These are phyloP conservation scores for Fusarium sp. DNA, from an alignment of 2,329 filamentous ascomycete genomes.

Conservation along the genomic window DNA sequence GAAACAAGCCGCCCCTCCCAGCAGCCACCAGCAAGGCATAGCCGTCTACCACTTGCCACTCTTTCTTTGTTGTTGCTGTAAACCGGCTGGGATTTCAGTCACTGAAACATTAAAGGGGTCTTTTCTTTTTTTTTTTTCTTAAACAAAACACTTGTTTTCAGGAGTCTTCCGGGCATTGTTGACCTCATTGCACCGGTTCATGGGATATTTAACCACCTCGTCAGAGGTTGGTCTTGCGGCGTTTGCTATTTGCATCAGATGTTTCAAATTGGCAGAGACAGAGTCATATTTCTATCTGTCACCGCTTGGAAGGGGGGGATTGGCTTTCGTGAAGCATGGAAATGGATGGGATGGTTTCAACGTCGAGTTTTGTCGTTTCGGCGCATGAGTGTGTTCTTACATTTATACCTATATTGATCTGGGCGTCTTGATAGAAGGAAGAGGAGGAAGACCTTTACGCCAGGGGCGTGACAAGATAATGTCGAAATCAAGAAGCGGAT, in stretches of 20 bases:
- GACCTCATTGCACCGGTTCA: constrained; percentile 6
- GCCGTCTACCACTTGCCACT: background rate
- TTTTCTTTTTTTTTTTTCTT: background rate
- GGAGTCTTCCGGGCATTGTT: constrained; percentile 9
- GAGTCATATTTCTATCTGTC: background rate
- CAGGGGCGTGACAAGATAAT: constrained; percentile 17
- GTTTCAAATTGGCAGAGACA: constrained; percentile 1
- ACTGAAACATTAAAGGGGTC: background rate
- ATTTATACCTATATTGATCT: constrained; percentile 11
- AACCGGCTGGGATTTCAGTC: background rate
- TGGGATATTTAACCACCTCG: background rate
- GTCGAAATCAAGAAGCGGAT: constrained; percentile 17
- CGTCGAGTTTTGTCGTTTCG: constrained; percentile 14
- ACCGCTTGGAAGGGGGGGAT: background rate
- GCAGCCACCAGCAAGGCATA: constrained; percentile 28
- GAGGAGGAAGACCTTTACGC: background rate
- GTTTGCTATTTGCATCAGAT: constrained; percentile 19
- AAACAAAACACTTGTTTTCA: constrained; percentile 2
- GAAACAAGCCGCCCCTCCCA: constrained; percentile 18
- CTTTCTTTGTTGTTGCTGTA: background rate
- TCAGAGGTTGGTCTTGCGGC: background rate
- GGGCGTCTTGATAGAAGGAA: constrained; percentile 6
- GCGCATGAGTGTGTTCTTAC: constrained; percentile 16
- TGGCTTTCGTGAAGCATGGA: background rate
- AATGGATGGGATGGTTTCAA: background rate